phyloP scores from a whole-genome alignment of 2,329 filamentous ascomycete species.

The Cordyceps javanica region DNA sequence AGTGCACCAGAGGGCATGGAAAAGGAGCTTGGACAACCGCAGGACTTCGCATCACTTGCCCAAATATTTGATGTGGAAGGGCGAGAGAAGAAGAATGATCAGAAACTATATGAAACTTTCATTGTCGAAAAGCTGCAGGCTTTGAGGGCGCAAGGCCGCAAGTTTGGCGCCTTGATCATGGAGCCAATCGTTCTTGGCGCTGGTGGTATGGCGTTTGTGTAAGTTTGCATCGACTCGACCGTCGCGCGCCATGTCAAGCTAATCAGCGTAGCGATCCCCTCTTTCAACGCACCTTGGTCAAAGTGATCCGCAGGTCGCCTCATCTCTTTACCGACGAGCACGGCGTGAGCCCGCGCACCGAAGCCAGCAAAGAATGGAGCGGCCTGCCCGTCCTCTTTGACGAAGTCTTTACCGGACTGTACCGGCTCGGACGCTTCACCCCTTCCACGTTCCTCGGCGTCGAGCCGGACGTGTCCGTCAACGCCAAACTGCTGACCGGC shows the following conservation, averaged over 20 bases:
- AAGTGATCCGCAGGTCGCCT: conserved; percentile 55
- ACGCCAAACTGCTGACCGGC: conserved; percentile 79
- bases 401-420: conserved; percentile 82
- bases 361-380: conserved; percentile 46
- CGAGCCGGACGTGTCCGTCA: conserved; percentile 68
- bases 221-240: conserved; percentile 26
- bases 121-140: conserved; percentile 49
- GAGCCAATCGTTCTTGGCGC: conserved; percentile 77
- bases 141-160: conserved; percentile 50
- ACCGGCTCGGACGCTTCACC: conserved; percentile 68
- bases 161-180: conserved; percentile 71
- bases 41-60: conserved; percentile 41
- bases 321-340: conserved; percentile 42
- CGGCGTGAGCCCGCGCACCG: conserved; percentile 8
- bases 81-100: conserved; percentile 39
- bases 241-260: conserved; percentile 10
- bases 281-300: conserved; percentile 67
- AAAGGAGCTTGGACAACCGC: conserved; percentile 36
- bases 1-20: conserved; percentile 46
- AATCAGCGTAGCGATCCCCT: conserved; percentile 59
- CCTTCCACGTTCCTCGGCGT: conserved; percentile 63
- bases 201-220: conserved; percentile 77
- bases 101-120: conserved; percentile 50
- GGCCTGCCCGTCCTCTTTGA: conserved; percentile 77
- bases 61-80: conserved; percentile 54